Evolutionary conservation across 495 filamentous ascomycete species (phyloP).

Genomic region (Rusavskia elegans): DNA sequence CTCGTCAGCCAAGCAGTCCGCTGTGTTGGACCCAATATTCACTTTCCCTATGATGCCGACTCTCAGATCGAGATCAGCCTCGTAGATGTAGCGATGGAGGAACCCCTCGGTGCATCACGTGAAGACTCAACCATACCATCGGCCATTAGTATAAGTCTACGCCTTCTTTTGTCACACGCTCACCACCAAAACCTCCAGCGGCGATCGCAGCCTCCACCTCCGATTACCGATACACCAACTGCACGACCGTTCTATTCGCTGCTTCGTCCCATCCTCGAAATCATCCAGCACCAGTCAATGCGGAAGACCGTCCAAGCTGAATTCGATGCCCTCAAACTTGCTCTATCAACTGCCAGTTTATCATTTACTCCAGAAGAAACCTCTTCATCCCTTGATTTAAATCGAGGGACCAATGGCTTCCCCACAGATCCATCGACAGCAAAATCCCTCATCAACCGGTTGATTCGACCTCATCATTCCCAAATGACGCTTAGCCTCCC

Average conservation of each 20-base stretch:
- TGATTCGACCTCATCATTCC: conserved; percentile 28
- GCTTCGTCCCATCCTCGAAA: conserved; percentile 47
- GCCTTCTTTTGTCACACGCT: conserved; percentile 54
- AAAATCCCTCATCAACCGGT: conserved; percentile 22
- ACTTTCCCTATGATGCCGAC: conserved; percentile 20
- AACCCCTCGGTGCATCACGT: conserved; percentile 11
- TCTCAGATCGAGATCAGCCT: conserved; percentile 49
- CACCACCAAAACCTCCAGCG: conserved; percentile 51
- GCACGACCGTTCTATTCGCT: conserved; percentile 38
- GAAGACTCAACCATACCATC: conserved; percentile 32
- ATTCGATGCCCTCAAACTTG: conserved; percentile 21
- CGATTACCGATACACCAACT: conserved; percentile 35
- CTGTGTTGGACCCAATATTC: conserved; percentile 4
- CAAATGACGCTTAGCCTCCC: conserved; percentile 24
- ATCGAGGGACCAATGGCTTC: not conserved
- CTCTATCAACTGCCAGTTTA: conserved; percentile 28
- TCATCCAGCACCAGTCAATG: conserved; percentile 42
- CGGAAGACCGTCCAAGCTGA: conserved; percentile 21
- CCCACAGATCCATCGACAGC: conserved; percentile 3
- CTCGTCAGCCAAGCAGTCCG: conserved; percentile 47
- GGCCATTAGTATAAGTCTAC: conserved; percentile 40
- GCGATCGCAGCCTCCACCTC: conserved; percentile 43
- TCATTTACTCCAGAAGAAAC: conserved; percentile 8
- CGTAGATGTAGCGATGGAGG: conserved; percentile 31
- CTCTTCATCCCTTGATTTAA: not conserved